Percentiles rank a stretch among this genome's conserved stretches.
Conservation (phyloP, 495 filamentous ascomycete genomes). For the Neurospora tetrasperma region DNA sequence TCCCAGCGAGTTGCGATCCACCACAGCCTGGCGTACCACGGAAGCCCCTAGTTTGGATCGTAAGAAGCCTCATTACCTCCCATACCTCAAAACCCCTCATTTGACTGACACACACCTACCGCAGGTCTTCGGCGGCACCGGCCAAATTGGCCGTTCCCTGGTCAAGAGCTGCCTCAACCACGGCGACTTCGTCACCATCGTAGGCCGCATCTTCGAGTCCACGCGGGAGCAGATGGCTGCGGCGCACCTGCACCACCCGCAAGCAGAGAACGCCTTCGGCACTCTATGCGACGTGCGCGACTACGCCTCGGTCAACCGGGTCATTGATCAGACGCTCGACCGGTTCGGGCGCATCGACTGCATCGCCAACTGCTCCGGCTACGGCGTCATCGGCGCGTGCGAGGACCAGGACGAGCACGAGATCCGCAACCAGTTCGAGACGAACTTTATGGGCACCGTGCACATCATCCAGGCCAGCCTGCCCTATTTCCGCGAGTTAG, state of each 20-base stretch:
- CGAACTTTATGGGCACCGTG: conserved; percentile 88
- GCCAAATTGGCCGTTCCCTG: conserved; percentile 89
- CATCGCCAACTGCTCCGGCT: conserved; percentile 83
- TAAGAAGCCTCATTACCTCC: conserved; percentile 29
- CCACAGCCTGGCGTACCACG: conserved; percentile 60
- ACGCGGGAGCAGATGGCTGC: conserved; percentile 53
- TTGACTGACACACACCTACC: conserved; percentile 5
- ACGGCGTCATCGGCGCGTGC: conserved; percentile 89
- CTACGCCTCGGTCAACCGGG: conserved; percentile 61
- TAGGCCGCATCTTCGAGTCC: conserved; percentile 77
- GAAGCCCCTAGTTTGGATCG: conserved; percentile 74
- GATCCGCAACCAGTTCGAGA: conserved; percentile 91
- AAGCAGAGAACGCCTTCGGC: conserved; percentile 69
- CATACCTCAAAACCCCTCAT: not conserved
- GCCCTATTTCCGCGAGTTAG: conserved; percentile 72
- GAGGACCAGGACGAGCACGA: conserved; percentile 96
- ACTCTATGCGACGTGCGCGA: conserved; percentile 85
- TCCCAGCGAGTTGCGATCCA: conserved; percentile 72
- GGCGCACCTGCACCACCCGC: conserved; percentile 48
- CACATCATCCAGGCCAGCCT: conserved; percentile 87
- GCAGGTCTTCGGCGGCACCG: conserved; percentile 87
- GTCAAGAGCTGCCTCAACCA: conserved; percentile 70
- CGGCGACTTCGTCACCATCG: conserved; percentile 79
- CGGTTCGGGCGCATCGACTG: conserved; percentile 78
- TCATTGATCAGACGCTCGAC: conserved; percentile 55